Evolutionary conservation across 306 rosid genomes (phyloP).

Genomic region (Benincasa hispida): DNA sequence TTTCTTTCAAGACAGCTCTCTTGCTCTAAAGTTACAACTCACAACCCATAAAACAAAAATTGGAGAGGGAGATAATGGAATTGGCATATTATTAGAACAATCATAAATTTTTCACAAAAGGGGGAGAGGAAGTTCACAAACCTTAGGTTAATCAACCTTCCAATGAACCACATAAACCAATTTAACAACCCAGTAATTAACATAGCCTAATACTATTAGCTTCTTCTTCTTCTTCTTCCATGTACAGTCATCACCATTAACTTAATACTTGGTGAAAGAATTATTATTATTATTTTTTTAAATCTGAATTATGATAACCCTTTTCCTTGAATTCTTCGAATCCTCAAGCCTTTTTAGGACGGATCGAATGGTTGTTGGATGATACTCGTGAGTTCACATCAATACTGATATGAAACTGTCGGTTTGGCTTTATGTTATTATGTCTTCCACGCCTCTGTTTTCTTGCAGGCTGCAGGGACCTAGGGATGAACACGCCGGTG

Average conservation of each 20-base stretch:
- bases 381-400: slow-evolving; percentile 31
- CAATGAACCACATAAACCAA: slow-evolving; percentile 19
- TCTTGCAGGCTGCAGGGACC: slow-evolving; percentile 44
- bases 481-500: slow-evolving; percentile 80
- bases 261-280: slow-evolving; percentile 11
- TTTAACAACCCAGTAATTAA: not conserved
- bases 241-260: slow-evolving; percentile 32
- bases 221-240: slow-evolving; percentile 3
- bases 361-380: slow-evolving; percentile 18
- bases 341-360: slow-evolving; percentile 30
- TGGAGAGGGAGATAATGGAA: not conserved
- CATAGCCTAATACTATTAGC: not conserved
- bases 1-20: not conserved
- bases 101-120: not conserved
- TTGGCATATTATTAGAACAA: not conserved
- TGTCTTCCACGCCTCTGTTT: slow-evolving; percentile 43
- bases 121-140: not conserved
- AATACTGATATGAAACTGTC: slow-evolving; percentile 19
- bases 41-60: not conserved
- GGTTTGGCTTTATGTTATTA: slow-evolving; percentile 29
- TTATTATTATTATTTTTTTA: not conserved
- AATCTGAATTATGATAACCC: not conserved
- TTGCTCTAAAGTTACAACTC: not conserved
- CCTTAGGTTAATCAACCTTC: slow-evolving; percentile 19
- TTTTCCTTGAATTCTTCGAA: not conserved